Conservation (phyloP, 108 stramenopile genomes). For the Epipyxis sp. region DNA sequence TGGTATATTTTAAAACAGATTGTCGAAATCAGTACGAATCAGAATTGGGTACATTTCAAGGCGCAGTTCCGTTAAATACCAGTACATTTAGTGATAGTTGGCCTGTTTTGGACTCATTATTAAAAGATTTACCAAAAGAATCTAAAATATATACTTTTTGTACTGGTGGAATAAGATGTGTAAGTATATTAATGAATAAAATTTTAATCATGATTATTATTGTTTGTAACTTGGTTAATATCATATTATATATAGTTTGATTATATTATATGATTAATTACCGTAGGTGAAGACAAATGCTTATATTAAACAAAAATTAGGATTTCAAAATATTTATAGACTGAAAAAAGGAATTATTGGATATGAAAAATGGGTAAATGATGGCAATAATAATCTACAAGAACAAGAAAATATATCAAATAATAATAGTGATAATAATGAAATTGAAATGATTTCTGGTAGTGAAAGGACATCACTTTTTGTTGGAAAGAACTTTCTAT, state of each 20-base stretch:
- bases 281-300: slow-evolving; percentile 89
- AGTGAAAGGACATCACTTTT: background rate
- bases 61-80: slow-evolving; percentile 80
- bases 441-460: no score
- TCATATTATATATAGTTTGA: slow-evolving; percentile 87
- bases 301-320: slow-evolving; percentile 83
- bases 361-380: background rate
- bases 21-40: slow-evolving; percentile 86
- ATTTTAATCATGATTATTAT: no score
- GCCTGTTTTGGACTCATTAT: slow-evolving; percentile 68
- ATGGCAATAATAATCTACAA: background rate
- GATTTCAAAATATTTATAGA: slow-evolving; percentile 83
- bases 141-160: background rate
- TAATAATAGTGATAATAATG: background rate
- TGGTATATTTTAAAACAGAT: background rate
- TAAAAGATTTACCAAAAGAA: slow-evolving; percentile 59
- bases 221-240: no score
- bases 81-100: slow-evolving; percentile 82
- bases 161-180: no score
- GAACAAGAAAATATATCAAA: background rate
- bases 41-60: slow-evolving; percentile 80
- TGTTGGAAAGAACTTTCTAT: background rate
- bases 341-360: slow-evolving; percentile 89
- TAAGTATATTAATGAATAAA: no score
- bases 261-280: slow-evolving; percentile 87